phyloP scores from a whole-genome alignment of 2,329 filamentous ascomycete species.

The Epichloe coenophiala region DNA sequence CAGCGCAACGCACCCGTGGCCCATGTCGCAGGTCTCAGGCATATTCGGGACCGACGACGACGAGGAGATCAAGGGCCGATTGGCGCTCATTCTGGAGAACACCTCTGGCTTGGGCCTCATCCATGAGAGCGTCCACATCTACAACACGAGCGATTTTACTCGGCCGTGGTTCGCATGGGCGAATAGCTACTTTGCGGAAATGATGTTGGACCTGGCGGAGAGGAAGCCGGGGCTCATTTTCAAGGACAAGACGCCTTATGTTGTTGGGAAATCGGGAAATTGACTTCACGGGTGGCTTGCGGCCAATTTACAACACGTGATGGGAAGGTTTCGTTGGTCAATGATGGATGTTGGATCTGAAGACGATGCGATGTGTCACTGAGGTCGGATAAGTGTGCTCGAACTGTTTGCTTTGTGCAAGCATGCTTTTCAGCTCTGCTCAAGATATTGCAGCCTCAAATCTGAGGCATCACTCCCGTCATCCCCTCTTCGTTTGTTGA shows the following conservation, averaged over 20 bases:
- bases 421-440: no score
- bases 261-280: background rate
- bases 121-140: conserved; percentile 33
- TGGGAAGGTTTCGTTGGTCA: no score
- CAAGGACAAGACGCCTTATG: conserved; percentile 4
- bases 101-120: conserved; percentile 30
- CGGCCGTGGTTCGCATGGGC: conserved; percentile 34
- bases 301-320: no score
- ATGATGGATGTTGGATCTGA: no score
- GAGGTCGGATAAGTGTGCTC: no score
- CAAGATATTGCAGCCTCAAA: no score
- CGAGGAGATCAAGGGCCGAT: conserved; percentile 20
- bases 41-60: conserved; percentile 32
- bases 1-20: conserved; percentile 44
- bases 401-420: no score
- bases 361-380: no score
- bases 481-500: no score
- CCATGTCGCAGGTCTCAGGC: conserved; percentile 40
- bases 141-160: conserved; percentile 25
- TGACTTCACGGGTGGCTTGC: background rate
- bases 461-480: no score
- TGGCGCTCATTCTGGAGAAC: conserved; percentile 26
- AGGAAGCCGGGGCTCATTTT: conserved; percentile 65
- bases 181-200: conserved; percentile 28
- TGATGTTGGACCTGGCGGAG: conserved; percentile 58